These are phyloP conservation scores for Passalora sequoiae DNA, from an alignment of 2,329 filamentous ascomycete species.

Conservation along the genomic window DNA sequence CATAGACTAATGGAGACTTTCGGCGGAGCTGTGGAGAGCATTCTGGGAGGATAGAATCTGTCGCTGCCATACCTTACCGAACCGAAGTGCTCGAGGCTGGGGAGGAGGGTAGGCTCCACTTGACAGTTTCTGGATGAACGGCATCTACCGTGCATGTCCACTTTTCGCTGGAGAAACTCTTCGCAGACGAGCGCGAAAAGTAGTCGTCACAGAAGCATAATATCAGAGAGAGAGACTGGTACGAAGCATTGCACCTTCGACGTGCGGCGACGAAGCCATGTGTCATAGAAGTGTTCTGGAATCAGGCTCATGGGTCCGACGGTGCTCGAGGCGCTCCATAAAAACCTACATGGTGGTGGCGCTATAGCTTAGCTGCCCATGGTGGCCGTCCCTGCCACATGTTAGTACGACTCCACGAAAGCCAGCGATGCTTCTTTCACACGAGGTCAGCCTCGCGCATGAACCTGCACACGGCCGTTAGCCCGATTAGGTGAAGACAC, in stretches of 20 bases:
- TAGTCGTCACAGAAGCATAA: no score
- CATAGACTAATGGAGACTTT: neutral
- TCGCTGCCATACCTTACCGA: no score
- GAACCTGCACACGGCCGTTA: neutral
- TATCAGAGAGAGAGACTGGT: neutral
- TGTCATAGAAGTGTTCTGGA: conserved; percentile 16
- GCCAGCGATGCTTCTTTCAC: conserved; percentile 1
- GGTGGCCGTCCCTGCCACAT: conserved; percentile 2
- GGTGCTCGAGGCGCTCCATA: no score
- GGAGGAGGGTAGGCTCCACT: neutral
- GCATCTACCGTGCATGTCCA: no score
- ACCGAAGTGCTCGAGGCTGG: neutral
- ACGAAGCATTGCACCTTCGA: neutral
- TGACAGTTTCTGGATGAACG: neutral
- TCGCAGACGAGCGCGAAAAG: no score
- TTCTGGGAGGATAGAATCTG: no score
- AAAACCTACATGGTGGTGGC: conserved; percentile 3
- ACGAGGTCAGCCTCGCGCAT: conserved; percentile 1
- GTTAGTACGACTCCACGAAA: neutral
- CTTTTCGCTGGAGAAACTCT: no score
- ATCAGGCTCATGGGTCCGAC: neutral
- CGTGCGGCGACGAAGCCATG: conserved; percentile 3
- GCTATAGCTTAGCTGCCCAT: neutral
- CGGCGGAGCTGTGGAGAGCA: conserved; percentile 1
- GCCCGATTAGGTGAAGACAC: neutral